Evolutionary conservation across 345 rosid genomes (phyloP), one percentile per base, ranked within the genome.

Genomic region (Arabis alpina): DNA sequence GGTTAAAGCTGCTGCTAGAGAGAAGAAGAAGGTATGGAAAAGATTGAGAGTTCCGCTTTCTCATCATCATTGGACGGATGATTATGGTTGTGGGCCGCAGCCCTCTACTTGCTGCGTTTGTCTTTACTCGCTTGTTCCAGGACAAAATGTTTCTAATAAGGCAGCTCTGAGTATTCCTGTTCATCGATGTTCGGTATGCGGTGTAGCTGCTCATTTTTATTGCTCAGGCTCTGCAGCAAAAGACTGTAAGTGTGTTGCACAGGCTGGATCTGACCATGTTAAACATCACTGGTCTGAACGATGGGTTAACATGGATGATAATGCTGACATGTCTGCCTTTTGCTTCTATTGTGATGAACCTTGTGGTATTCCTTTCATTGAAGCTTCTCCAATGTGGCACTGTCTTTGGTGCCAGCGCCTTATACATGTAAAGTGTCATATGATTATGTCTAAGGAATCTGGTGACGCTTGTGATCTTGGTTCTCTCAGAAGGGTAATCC

Each of bases 371-470:
- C 91, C 88, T 77, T 86, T 86, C 51, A 74, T 86, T 30, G 85
- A 80, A 71, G 81, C 82, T 62, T 86, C 87, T 78, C 91, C 91
- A 3, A 80, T 81, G 62, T 86, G 91, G 91, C 91, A 86, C 48
- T 86, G 91, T 70, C 74, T 84, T 44, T 86, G 91, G 88, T 86
- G 91, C 72, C 91, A 86, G 39, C 91, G 86, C 30, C 88, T 81
- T 43, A 77, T 86, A 71, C 91, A 86, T 69, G 87, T 86, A 4
- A 82, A 86, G 61, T 86, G 91, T 70, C 91, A 86, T 59, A 61
- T 79, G 61, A 79, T 79, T 61, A 84, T 86, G 91, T 82, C 80
- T 24, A 77, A 77, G 36, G 88, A 84, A 81, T 81, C 87, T 50
- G 91, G 88, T 52, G 85, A 86, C 66, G 75, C 77, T 68, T 86